Conservation (phyloP, 208 protist genomes). For the Acanthamoeba sp. region DNA sequence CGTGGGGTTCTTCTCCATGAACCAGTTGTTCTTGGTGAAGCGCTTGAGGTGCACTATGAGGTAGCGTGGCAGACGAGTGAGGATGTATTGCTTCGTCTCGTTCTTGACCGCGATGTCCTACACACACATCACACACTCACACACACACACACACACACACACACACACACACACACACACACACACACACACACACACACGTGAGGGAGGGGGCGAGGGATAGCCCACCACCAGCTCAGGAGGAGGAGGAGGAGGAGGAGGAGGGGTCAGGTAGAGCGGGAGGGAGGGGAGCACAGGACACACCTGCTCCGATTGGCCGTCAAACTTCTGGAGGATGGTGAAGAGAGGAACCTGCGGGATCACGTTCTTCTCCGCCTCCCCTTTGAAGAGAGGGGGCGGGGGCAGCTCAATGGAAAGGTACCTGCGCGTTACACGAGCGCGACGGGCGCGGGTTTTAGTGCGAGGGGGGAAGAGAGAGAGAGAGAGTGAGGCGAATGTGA, state of each 20-base stretch:
- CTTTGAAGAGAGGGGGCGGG: slow-evolving; percentile 88
- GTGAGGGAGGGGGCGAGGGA: neutral
- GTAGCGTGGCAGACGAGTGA: slow-evolving; percentile 88
- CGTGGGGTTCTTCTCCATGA: slow-evolving; percentile 90
- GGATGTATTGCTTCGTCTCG: slow-evolving; percentile 80
- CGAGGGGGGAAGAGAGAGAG: too few species aligned
- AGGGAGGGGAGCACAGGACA: too few species aligned
- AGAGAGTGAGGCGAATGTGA: too few species aligned
- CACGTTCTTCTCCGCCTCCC: slow-evolving; percentile 88
- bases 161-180: neutral
- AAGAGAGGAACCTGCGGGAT: slow-evolving; percentile 89
- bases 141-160: neutral
- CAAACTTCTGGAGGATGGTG: slow-evolving; percentile 87
- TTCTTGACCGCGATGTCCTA: slow-evolving; percentile 60
- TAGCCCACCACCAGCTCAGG: too few species aligned
- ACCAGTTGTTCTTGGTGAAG: slow-evolving; percentile 91
- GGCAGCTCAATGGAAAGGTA: slow-evolving; percentile 90
- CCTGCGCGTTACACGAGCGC: too few species aligned
- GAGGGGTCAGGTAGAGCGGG: too few species aligned
- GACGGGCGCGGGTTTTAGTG: too few species aligned
- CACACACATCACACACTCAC: neutral
- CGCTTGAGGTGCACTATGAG: slow-evolving; percentile 90
- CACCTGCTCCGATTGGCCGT: slow-evolving; percentile 80
- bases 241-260: too few species aligned
- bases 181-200: neutral